Evolutionary conservation across 768 basidiomycete genomes (phyloP), one percentile per base, ranked within the genome.

Genomic region (Termitomyces sp.): DNA sequence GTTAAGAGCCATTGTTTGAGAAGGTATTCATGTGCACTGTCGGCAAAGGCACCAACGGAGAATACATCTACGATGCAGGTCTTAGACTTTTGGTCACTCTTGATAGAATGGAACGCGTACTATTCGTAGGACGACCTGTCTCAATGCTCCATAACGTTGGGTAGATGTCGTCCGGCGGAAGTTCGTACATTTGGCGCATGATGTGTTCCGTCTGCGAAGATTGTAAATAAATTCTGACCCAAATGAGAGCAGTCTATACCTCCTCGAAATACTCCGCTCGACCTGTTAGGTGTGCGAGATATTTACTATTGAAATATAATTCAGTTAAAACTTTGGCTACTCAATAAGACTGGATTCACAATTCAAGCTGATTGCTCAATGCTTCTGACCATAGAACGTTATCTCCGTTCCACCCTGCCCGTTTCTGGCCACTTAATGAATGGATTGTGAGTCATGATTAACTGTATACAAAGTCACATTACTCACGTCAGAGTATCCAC

Each of bases 211-310:
- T 82, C 84, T 60, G 70, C 60, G 0, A 66, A 65, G 12, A 73
- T 69, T 13, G 33, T 53, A 16, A 51, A 32, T 31, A 55, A 9
- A 31, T 35, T 20, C 13, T 20, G 3, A 18, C 5, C 0, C 27
- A 10, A 43, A 18, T 33, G 18, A 31, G 7, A 35, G 18, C 23
- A 20, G 32, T 12, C 22, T 50, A 22, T 36, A 75, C 78, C 64
- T 72, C 77, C 56, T 82, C 75, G 56, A 72, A 80, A 66, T 86
- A 88, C 40, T 79, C 77, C 31, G 78, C 71, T 53, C 87, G 82
- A 7, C 86, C 88, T 1, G 89, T 92, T 3, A 88, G 65, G 64
- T 88, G 82, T 3, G 88, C 88, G 0, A 94, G 77, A 59, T 91
- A 92, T 86, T 92, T 52, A 80, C 89, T 68, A 72, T 61, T 3